phyloP scores from a whole-genome alignment of 2,329 filamentous ascomycete genomes.

The Tolypocladium sp. region DNA sequence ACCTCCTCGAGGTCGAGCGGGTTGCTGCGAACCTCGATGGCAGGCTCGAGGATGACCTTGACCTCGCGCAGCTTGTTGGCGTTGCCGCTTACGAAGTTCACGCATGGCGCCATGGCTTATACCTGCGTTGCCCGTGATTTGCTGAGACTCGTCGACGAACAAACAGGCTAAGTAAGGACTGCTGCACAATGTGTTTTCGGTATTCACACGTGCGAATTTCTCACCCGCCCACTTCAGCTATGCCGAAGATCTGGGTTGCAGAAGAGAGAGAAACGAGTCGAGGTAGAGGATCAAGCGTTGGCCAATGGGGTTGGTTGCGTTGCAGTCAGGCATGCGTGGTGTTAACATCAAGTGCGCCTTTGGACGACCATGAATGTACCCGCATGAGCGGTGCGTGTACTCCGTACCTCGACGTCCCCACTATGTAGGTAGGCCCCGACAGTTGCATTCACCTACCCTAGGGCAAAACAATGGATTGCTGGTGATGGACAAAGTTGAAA shows the following conservation, averaged over 20 bases:
- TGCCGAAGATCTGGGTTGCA: too few species aligned
- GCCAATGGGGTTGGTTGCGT: too few species aligned
- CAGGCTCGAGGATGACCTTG: conserved; percentile 69
- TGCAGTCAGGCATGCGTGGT: too few species aligned
- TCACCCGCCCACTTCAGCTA: neutral
- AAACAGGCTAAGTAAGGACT: too few species aligned
- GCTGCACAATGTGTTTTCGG: too few species aligned
- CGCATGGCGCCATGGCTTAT: conserved; percentile 28
- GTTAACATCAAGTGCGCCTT: too few species aligned
- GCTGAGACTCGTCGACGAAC: neutral
- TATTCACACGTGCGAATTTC: neutral
- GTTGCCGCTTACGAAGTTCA: conserved; percentile 97
- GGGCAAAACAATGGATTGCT: neutral
- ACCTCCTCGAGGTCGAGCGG: conserved; percentile 78
- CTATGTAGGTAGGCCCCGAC: neutral
- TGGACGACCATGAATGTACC: neutral
- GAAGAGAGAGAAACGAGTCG: too few species aligned
- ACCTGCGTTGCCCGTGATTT: neutral
- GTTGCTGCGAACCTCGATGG: conserved; percentile 65
- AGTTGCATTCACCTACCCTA: neutral
- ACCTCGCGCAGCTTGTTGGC: conserved; percentile 89
- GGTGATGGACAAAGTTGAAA: neutral
- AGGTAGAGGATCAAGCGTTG: too few species aligned
- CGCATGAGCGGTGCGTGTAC: too few species aligned
- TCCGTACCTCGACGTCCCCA: too few species aligned